Base-by-base conservation (phyloP, 2,329 filamentous ascomycete species). In the Juglanconis oblonga region DNA sequence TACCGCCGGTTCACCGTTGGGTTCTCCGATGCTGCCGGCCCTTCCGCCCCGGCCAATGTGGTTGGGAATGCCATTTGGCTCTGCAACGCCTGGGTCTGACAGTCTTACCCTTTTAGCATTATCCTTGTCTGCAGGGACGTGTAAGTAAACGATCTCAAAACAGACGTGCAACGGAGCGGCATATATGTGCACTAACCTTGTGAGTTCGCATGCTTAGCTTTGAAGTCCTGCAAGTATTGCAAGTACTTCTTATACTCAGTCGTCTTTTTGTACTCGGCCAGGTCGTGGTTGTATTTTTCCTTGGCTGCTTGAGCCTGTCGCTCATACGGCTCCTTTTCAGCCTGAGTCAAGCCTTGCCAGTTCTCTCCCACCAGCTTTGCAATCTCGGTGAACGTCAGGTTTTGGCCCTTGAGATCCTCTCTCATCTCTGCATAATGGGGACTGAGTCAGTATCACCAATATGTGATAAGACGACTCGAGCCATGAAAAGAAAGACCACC, bases 351-450 rank as follows among this genome's bases (percentile, higher is more conserved):
- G 55, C 85, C 87, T 70, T 94, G 90, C 90, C 90, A 94, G 68
- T 89, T 85, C 69, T 94, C 90, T 6, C 90, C 90, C 1, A 93
- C 90, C 1, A 92, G 77, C 68, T 93, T 93, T 10, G 90, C 90
- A 64, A 94, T 92, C 68, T 93, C 90, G 1, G 90, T 92, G 67
- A 95, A 95, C 1, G 87, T 89, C 4, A 94, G 75, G 52, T 89
- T 90, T 61, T 89, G 86, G 3, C 87, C 89, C 70, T 90, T 92
- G 31, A 94, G 75, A 29, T 90, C 85, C 67, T 94, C 91, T 67
- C 91, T 85, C 74, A 92, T 89, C 73, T 89, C 87, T 90, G 53
- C 11, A 14, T 17, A 33, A 14, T 5, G 14, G 5, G 3, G 24
- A 9, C 7, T 13, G 10, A 7, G 4, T 55, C 13, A 56, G 52